Evolutionary conservation across 306 rosid genomes (phyloP), one percentile per base, ranked within the genome.

Genomic region (Lathyrus oleraceus): DNA sequence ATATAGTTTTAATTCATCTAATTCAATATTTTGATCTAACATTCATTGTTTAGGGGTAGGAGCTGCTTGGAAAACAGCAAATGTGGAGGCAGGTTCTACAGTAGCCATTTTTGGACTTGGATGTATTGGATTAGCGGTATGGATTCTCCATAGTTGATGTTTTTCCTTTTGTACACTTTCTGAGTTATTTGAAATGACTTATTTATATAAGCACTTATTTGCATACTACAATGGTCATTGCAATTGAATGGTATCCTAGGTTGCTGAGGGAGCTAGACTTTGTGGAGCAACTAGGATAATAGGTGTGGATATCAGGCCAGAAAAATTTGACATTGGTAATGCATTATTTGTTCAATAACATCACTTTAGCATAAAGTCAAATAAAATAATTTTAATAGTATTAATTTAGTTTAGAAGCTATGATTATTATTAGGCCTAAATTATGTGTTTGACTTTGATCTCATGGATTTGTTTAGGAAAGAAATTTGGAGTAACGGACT

Each of bases 251-350:
- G 23, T 69, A 70, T 67, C 54, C 13, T 76, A 88, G 97, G 96
- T 90, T 38, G 96, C 97, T 2, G 98, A 93, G 81, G 96, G 96
- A 70, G 91, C 98, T 51, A 88, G 97, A 76, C 79, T 93, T 15
- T 86, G 97, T 52, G 91, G 93, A 82, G 97, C 96, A 60, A 20
- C 83, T 9, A 88, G 71, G 83, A 90, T 90, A 32, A 93, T 90
- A 9, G 98, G 98, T 1, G 89, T 93, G 25, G 97, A 90, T 82
- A 67, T 93, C 79, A 87, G 85, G 70, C 79, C 85, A 38, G 78
- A 74, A 14, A 93, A 88, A 68, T 85, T 82, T 81, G 91, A 82
- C 72, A 76, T 35, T 67, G 98, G 98, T 87, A 71, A 79, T 27
- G 13, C 70, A 13, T 5, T 53, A 44, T 43, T 17, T 19, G 30